Evolutionary conservation across 495 filamentous ascomycete genomes (phyloP), one percentile per base, ranked within the genome.

Genomic region (Lasiosphaeria hispida): DNA sequence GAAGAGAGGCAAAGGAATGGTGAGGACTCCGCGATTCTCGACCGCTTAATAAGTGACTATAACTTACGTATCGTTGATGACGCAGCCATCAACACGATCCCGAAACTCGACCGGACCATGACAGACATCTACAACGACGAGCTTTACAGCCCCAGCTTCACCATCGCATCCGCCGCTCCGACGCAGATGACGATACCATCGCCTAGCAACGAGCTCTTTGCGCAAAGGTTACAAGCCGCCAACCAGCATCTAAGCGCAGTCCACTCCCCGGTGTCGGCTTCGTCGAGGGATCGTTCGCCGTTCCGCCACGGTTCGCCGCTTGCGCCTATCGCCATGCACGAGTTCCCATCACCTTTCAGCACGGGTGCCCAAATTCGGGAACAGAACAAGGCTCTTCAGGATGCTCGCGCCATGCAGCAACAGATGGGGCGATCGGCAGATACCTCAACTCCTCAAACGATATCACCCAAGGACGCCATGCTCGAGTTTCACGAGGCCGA

Each of bases 381-480:
- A 61, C 80, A 84, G 42, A 77, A 77, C 55, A 84, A 87, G 64
- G 77, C 79, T 6, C 80, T 84, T 61, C 75, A 77, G 23, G 84
- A 87, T 44, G 81, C 80, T 4, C 69, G 68, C 48, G 80, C 77
- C 49, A 58, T 83, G 30, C 76, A 75, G 54, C 77, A 80, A 51
- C 82, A 83, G 50, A 69, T 84, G 59, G 69, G 70, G 48, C 72
- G 71, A 60, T 70, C 66, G 65, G 56, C 69, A 30, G 66, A 78
- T 15, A 72, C 77, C 7, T 67, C 76, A 58, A 85, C 85, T 10
- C 85, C 90, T 0, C 90, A 90, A 68, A 97, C 95, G 5, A 97
- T 98, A 51, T 98, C 94, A 11, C 94, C 94, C 34, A 96, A 97
- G 77, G 94, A 97, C 65, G 91, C 92, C 4, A 69, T 93, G 58